Evolutionary conservation across 1,284 basidiomycete genomes (phyloP), one percentile per base, ranked within the genome.

Genomic region (Takashimella koratensis): DNA sequence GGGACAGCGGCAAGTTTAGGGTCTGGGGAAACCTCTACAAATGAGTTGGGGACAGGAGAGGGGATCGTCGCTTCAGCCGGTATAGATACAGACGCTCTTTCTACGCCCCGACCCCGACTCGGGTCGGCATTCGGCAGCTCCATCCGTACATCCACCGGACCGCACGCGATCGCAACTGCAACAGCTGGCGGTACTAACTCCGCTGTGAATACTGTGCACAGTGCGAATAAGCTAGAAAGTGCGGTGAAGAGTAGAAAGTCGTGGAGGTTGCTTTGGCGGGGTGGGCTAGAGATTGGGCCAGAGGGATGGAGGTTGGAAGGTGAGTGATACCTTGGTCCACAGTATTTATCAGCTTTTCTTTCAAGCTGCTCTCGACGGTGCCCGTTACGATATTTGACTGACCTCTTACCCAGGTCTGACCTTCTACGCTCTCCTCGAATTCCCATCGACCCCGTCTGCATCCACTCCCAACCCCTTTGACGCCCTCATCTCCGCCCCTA

Each of bases 201-300:
- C 30, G 16, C 8, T 36, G 8, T 16, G 30, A 16, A 36, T 36
- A 8, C 16, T 36, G 30, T 36, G 30, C 10, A 16, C 8, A 36
- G 30, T 36, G 30, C 30, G 30, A 36, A 36, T 16, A 16, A 16
- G 8, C 10, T 36, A 36, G 30, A 16, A 36, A 8, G 10, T 36
- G 30, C 30, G 8, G 8, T 16, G 8, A 36, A 16, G 30, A 8
- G 10, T 8, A 36, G 30, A 16, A 8, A 8, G 16, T 36, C 51
- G 26, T 76, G 74, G 74, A 63, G 75, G 41, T 49, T 76, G 47
- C 60, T 76, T 13, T 76, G 73, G 73, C 61, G 74, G 27, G 75
- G 75, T 5, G 75, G 73, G 5, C 56, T 76, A 5, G 71, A 75
- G 54, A 64, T 76, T 20, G 75, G 75, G 0, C 52, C 51, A 5